Base-by-base conservation (phyloP, 2,329 filamentous ascomycete species). In the Phoma sp. region DNA sequence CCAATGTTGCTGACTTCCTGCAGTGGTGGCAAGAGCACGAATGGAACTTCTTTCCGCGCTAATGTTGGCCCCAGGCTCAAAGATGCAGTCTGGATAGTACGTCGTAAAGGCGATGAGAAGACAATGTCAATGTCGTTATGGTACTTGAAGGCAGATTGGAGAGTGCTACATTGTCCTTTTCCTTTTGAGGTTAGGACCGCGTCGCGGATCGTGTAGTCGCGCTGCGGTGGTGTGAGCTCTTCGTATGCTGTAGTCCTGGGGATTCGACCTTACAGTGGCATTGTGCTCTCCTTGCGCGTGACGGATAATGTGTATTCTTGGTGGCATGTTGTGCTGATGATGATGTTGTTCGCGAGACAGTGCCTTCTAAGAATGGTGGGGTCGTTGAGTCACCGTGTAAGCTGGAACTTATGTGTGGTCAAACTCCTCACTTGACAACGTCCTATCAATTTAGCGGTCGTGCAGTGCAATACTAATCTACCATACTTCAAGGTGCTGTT, bases 241-340 rank as follows among this genome's bases (percentile, higher is more conserved):
- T 33, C 7, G 20, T n/a, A n/a, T n/a, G n/a, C n/a, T n/a, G n/a
- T 5, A 7, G 15, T 29, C 11, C 10, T 18, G 30, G 26, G 14
- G 17, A n/a, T 26, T 18, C 11, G n/a, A 12, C 42, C 65, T 43
- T 60, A 71, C 70, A 15, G 66, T 69, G 15, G 64, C 57, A 75
- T 96, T 96, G 82, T 96, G 93, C 71, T 84, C 86, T 76, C 91
- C 92, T 72, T 81, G 75, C 11, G 87, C 89, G 74, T 92, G 89
- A 75, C 89, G 88, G 66, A 92, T 84, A 61, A 89, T 80, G 74
- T 70, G 63, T 20, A 69, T 59, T 37, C 61, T 69, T 3, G 66
- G 66, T 39, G 65, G 49, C 66, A 69, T 72, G 17, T 10, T 46
- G 46, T 17, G 40, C 43, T 25, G 42, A 49, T 53, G 48, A 29